Evolutionary conservation across 345 rosid genomes (phyloP), one percentile per base, ranked within the genome.

Genomic region (Chamaenerion angustifolium): DNA sequence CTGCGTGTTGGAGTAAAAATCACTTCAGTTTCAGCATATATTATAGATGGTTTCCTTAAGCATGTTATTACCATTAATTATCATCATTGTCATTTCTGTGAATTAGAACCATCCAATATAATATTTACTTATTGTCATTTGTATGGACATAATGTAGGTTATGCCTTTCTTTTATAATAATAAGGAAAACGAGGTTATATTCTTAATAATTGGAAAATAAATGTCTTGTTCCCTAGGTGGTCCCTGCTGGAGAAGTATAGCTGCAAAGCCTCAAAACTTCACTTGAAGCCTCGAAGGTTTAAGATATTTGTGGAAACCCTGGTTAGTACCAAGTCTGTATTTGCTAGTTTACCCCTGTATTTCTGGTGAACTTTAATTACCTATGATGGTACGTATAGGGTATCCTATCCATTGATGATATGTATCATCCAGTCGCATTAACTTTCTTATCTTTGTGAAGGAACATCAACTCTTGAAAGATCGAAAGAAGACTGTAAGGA

Each of bases 191-290:
- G 3, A 31, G 8, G 37, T 3, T 3, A 31, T 31, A 31, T 31
- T 31, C 37, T 31, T 3, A 31, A 31, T 31, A 5, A 31, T 31
- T 31, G 37, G 5, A 54, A 54, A 41, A 44, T 8, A 16, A 21
- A 7, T 42, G 7, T 4, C 5, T 15, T 23, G n/a, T 14, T 35
- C 16, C 68, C 48, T 73, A 93, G 99, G 99, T 93, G 99, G 97
- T 85, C 99, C 64, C 75, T 93, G 60, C 71, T 93, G 72, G 99
- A 88, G 70, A 93, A 88, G 66, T 82, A 93, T 66, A 88, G 95
- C 67, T 93, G 94, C 72, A 88, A 86, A 77, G 96, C 96, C 63
- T 93, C 99, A 61, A 93, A 93, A 73, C 96, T 93, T 76, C 99
- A 88, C 68, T 67, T 84, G 55, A 93, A 85, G 74, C 99, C 96